Evolutionary conservation across 768 basidiomycete species (phyloP).

Genomic region (Suillus occidentalis): DNA sequence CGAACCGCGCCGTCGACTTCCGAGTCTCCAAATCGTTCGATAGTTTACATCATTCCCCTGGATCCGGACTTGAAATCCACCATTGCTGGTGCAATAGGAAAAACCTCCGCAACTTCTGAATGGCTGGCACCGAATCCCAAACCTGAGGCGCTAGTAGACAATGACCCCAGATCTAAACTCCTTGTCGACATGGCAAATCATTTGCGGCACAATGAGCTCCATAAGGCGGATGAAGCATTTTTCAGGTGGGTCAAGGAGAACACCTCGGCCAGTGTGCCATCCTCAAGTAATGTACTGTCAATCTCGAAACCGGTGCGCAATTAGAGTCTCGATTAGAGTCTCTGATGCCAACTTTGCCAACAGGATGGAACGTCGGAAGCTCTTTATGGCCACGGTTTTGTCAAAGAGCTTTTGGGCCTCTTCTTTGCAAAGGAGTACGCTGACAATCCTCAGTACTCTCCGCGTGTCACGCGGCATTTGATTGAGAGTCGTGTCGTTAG

Average conservation of each 20-base stretch:
- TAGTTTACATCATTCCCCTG: slow-evolving; percentile 60
- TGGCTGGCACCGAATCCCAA: slow-evolving; percentile 42
- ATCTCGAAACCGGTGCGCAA: neutral
- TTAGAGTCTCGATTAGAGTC: slow-evolving; percentile 7
- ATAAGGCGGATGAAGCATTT: slow-evolving; percentile 59
- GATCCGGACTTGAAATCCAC: slow-evolving; percentile 54
- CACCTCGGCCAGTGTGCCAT: slow-evolving; percentile 16
- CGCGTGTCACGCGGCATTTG: slow-evolving; percentile 57
- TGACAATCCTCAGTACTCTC: slow-evolving; percentile 46
- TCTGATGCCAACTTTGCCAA: slow-evolving; percentile 7
- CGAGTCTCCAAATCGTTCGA: slow-evolving; percentile 39
- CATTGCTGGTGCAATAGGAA: slow-evolving; percentile 64
- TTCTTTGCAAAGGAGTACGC: slow-evolving; percentile 40
- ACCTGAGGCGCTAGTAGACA: slow-evolving; percentile 14
- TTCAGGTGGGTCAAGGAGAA: slow-evolving; percentile 56
- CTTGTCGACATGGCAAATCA: slow-evolving; percentile 39
- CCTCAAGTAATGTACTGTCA: slow-evolving; percentile 3
- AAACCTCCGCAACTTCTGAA: slow-evolving; percentile 38
- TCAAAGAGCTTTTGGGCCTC: slow-evolving; percentile 55
- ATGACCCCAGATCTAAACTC: slow-evolving; percentile 30
- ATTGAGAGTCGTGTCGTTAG: slow-evolving; percentile 56
- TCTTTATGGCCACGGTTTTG: slow-evolving; percentile 48
- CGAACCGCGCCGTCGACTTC: slow-evolving; percentile 33
- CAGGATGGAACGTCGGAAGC: slow-evolving; percentile 11
- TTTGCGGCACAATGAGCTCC: slow-evolving; percentile 43